Evolutionary conservation across 768 basidiomycete species (phyloP), one percentile per base, ranked within the genome.

Genomic region (Mycena belliarum): DNA sequence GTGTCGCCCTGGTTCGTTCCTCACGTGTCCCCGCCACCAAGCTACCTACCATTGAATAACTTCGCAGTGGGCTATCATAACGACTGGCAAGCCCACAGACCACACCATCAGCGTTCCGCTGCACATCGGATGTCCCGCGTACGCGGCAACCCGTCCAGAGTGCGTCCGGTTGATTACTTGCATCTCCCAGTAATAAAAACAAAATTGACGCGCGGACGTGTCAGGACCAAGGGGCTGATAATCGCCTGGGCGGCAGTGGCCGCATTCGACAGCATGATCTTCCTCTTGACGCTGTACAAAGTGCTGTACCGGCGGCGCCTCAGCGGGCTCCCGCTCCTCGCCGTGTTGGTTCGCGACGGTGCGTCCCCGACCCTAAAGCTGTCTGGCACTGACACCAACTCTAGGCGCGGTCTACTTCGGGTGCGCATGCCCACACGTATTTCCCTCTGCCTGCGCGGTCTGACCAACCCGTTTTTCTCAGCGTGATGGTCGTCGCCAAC

Each of bases 311-410:
- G 11, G 4, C 52, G 23, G 3, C 55, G 46, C 3, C 10, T 37
- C 25, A 28, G 9, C n/a, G 32, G 38, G 1, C 3, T 33, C n/a
- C 35, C 35, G 6, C 42, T 61, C 1, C 18, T 61, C 15, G 46
- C 14, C 24, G 25, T 61, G 2, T 33, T 61, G n/a, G 14, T 61
- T 15, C 55, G 60, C n/a, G 60, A 61, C 32, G 60, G 58, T 59
- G 26, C 12, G 57, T 24, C 11, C 32, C 11, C 6, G 4, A 18
- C 29, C 7, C 12, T 32, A 32, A 12, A 32, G 6, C 12, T 12
- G 29, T 12, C 29, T 12, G 20, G 20, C 15, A n/a, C 15, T 26
- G 3, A 21, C 25, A 7, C 35, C 20, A 26, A 6, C 2, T n/a
- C 32, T 46, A 58, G 57, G 59, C 6, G 52, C 51, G 20, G 26